Percentiles rank a stretch among this genome's conserved stretches.
Conservation (phyloP, 2,329 filamentous ascomycete genomes). For the Aspergillus tamarii region DNA sequence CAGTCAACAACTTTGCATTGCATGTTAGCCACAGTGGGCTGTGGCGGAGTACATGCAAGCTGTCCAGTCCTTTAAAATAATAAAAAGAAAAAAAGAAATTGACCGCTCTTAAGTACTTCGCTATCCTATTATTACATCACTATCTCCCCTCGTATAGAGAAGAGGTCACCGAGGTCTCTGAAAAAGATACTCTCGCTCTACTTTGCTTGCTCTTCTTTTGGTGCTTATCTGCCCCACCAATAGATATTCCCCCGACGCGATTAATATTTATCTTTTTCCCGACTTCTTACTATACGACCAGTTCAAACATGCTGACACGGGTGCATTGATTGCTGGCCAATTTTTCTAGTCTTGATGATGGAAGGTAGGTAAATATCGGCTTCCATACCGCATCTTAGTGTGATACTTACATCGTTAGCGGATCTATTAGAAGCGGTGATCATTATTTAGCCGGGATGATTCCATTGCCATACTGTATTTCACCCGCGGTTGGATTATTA, state of each 20-base stretch:
- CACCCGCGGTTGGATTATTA: conserved; percentile 29
- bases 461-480: conserved; percentile 27
- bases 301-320: background rate
- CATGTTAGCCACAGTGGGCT: conserved; percentile 32
- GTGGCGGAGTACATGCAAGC: conserved; percentile 44
- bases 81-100: background rate
- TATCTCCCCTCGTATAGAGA: conserved; percentile 7
- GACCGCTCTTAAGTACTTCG: conserved; percentile 6
- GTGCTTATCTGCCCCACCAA: background rate
- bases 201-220: background rate
- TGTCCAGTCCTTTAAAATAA: conserved; percentile 18
- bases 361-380: background rate
- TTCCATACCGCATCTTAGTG: background rate
- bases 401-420: conserved; percentile 4
- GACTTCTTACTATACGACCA: background rate
- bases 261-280: background rate
- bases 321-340: background rate
- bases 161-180: background rate
- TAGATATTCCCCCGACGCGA: conserved; percentile 5
- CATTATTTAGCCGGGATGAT: conserved; percentile 33
- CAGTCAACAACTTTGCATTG: conserved; percentile 14
- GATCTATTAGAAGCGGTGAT: conserved; percentile 8
- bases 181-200: background rate
- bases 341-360: background rate
- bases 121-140: conserved; percentile 13